phyloP scores from a whole-genome alignment of 169 alveolate species.

The Cardiosporidium cionae region DNA sequence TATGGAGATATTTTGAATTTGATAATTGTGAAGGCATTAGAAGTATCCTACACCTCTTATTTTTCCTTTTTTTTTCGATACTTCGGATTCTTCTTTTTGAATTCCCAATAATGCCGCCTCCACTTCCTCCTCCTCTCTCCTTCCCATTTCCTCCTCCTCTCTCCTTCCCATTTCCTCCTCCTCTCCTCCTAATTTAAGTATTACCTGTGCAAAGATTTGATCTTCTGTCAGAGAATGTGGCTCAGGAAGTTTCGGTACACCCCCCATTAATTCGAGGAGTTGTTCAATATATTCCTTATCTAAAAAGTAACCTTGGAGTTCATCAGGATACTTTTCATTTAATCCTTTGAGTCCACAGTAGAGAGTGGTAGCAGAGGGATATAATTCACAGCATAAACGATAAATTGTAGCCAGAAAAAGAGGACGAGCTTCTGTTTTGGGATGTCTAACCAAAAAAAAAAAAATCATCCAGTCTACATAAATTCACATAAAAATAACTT shows the following conservation, averaged over 20 bases:
- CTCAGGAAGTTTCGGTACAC: slow-evolving; percentile 19
- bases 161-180: too few species aligned
- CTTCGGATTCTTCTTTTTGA: background rate
- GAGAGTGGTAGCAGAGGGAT: background rate
- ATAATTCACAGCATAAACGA: slow-evolving; percentile 21
- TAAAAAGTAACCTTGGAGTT: slow-evolving; percentile 1
- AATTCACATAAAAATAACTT: background rate
- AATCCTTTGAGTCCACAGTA: background rate
- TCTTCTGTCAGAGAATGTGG: slow-evolving; percentile 23
- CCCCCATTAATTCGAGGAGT: slow-evolving; percentile 15
- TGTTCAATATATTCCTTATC: slow-evolving; percentile 24
- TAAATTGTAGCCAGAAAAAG: slow-evolving; percentile 13
- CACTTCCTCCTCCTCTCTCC: too few species aligned
- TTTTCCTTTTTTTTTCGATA: background rate
- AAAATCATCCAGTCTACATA: background rate
- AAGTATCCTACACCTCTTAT: background rate
- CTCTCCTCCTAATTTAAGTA: too few species aligned
- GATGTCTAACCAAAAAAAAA: slow-evolving; percentile 10
- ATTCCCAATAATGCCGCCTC: background rate
- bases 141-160: too few species aligned
- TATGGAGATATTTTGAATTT: background rate
- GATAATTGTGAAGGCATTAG: background rate
- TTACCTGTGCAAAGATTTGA: slow-evolving; percentile 27
- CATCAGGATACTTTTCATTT: slow-evolving; percentile 2
- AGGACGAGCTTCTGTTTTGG: slow-evolving; percentile 14